Evolutionary conservation across 2,329 filamentous ascomycete genomes (phyloP).

Genomic region (Plectosphaerella cucumerina): DNA sequence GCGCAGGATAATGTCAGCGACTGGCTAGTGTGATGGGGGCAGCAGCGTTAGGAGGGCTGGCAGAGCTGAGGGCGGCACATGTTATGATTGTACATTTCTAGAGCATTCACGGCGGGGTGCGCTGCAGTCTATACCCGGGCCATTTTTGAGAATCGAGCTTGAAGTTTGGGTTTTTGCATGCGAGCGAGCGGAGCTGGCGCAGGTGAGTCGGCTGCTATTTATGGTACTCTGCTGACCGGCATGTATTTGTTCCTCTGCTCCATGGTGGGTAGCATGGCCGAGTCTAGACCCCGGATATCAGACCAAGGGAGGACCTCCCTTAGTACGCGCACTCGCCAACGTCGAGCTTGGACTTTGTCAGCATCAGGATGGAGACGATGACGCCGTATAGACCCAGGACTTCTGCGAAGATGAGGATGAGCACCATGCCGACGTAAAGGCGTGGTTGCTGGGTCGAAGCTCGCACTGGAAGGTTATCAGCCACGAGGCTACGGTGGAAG

Average conservation of each 20-base stretch:
- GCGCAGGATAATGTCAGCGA: constrained; percentile 69
- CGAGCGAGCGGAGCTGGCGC: too few relatives aligned
- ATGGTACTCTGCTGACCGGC: too few relatives aligned
- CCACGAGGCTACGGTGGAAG: background rate
- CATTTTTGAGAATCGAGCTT: constrained; percentile 2
- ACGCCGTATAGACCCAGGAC: constrained; percentile 41
- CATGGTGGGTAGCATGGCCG: too few relatives aligned
- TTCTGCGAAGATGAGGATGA: constrained; percentile 44
- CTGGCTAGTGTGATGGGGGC: constrained; percentile 62
- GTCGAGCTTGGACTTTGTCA: constrained; percentile 34
- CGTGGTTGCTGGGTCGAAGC: constrained; percentile 43
- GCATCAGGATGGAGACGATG: constrained; percentile 44
- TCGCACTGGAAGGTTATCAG: constrained; percentile 25
- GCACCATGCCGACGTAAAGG: constrained; percentile 41
- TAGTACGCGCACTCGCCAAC: constrained; percentile 28
- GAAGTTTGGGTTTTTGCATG: background rate
- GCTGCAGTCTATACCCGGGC: constrained; percentile 11
- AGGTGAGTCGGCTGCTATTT: too few relatives aligned
- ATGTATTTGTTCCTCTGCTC: too few relatives aligned
- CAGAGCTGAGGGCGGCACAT: constrained; percentile 4
- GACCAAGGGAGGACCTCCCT: too few relatives aligned
- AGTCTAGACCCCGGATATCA: too few relatives aligned
- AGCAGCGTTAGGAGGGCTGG: background rate
- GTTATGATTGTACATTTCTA: constrained; percentile 4
- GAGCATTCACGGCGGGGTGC: constrained; percentile 6